phyloP scores from a whole-genome alignment of 257 asterid genomes.

The Scutellaria galericulata region DNA sequence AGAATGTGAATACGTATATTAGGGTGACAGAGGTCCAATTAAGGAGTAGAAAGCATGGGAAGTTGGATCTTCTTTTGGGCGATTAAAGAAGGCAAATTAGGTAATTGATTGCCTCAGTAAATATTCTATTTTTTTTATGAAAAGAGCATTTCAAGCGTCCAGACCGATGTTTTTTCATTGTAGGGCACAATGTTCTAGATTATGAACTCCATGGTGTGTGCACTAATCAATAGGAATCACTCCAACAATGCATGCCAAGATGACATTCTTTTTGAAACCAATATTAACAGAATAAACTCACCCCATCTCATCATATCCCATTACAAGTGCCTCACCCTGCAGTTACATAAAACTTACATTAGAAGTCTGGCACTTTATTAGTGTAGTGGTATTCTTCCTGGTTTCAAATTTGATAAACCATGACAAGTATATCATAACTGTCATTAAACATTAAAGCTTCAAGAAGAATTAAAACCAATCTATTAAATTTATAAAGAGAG shows the following conservation, averaged over 20 bases:
- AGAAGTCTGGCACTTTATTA: slow-evolving; percentile 33
- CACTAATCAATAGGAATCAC: slow-evolving; percentile 29
- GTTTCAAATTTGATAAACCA: neutral
- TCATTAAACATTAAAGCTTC: slow-evolving; percentile 18
- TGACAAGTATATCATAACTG: slow-evolving; percentile 27
- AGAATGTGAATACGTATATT: neutral
- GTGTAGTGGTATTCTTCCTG: slow-evolving; percentile 7
- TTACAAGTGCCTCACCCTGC: slow-evolving; percentile 98
- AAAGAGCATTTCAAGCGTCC: slow-evolving; percentile 30
- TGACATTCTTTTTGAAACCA: neutral
- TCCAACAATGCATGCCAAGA: slow-evolving; percentile 28
- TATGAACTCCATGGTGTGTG: slow-evolving; percentile 11
- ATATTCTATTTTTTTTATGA: neutral
- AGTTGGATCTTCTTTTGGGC: slow-evolving; percentile 18
- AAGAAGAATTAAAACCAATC: slow-evolving; percentile 24
- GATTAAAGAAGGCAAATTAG: slow-evolving; percentile 19
- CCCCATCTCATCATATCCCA: slow-evolving; percentile 99
- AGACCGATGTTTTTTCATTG: neutral
- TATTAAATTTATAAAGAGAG: slow-evolving; percentile 16
- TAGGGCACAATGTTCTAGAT: slow-evolving; percentile 8
- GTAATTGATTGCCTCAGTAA: neutral
- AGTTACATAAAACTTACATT: slow-evolving; percentile 41
- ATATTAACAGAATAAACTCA: slow-evolving; percentile 51
- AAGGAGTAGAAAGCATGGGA: slow-evolving; percentile 14
- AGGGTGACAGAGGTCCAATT: slow-evolving; percentile 20